Percentiles rank a stretch among this genome's conserved stretches.
phyloP scores from a whole-genome alignment of 2,329 filamentous ascomycete species.

The Talaromyces sp. region DNA sequence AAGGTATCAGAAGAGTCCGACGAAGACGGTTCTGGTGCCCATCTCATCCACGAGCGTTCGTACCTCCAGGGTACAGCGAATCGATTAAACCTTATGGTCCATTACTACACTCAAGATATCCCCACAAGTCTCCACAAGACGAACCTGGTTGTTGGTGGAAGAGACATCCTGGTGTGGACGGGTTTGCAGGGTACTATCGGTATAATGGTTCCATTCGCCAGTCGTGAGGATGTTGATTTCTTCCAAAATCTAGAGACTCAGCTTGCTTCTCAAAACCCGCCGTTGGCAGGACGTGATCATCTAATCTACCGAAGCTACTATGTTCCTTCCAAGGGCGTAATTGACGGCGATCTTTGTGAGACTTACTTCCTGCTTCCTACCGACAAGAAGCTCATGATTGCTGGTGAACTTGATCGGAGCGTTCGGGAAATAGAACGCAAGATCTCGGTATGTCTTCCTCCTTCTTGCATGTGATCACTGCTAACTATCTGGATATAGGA shows the following conservation, averaged over 20 bases:
- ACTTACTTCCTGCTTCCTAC: constrained; percentile 77
- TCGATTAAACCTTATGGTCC: constrained; percentile 77
- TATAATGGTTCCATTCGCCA: constrained; percentile 85
- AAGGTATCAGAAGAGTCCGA: constrained; percentile 88
- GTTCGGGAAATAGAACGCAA: constrained; percentile 94
- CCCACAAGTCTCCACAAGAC: constrained; percentile 88
- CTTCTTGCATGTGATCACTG: constrained; percentile 14
- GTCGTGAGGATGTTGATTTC: constrained; percentile 92
- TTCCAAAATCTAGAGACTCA: constrained; percentile 93
- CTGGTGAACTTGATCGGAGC: constrained; percentile 84
- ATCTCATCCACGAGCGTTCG: constrained; percentile 82
- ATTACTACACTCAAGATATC: constrained; percentile 89
- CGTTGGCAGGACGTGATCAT: constrained; percentile 87
- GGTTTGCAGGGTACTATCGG: constrained; percentile 93
- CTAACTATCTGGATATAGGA: constrained; percentile 38
- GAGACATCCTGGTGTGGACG: constrained; percentile 88
- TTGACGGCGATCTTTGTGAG: constrained; percentile 96
- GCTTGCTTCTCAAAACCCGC: constrained; percentile 79
- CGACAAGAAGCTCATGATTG: constrained; percentile 94
- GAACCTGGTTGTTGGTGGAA: constrained; percentile 82
- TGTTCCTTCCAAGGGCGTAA: constrained; percentile 90
- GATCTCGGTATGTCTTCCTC: constrained; percentile 61
- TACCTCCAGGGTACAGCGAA: constrained; percentile 90
- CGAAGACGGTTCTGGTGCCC: constrained; percentile 83
- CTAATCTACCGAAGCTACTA: constrained; percentile 95